Evolutionary conservation across 805 yeast genomes (phyloP), one percentile per base, ranked within the genome.

Genomic region (Alloascoidea africana): DNA sequence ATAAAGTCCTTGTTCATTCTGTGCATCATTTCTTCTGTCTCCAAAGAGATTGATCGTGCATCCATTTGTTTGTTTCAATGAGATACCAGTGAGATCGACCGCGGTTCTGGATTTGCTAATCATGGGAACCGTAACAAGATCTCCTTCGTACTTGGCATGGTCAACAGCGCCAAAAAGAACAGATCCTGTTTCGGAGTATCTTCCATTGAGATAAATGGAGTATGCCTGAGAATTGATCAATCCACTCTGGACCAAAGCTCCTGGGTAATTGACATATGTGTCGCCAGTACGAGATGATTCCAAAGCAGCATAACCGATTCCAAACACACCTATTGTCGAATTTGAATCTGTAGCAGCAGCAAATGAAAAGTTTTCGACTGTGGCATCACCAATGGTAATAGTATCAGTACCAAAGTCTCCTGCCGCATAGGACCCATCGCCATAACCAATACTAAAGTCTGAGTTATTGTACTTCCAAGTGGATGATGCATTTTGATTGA

Each of bases 311-410:
- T 79, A 61, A 11, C 89, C 89, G 43, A 81, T 72, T 13, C 36
- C 93, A 17, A 81, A 54, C 16, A 81, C 86, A 40, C 86, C 86
- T 44, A 65, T 53, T 3, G 66, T 51, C 4, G 83, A 72, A 40
- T 70, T 67, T 2, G 83, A 65, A 32, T 54, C 51, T 50, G 74
- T 73, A 4, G 76, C 82, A 15, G 80, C 71, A 1, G 85, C 91
- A 54, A 81, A 66, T 4, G 80, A 68, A 19, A 76, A 54, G 37
- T 58, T 54, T 1, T 59, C 42, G 6, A 76, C 59, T 3, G 62
- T 55, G 13, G 65, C 52, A 39, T 61, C 65, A 35, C 68, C 67
- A 38, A 77, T 45, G 2, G 44, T 43, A 2, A 81, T 62, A 36
- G 57, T 54, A 47, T 80, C 91, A 37, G 58, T 51, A n/a, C 76